A percentile compares a stretch with the other conserved stretches of the same genome.
These are phyloP conservation scores for Suhomyces tanzawaensis DNA, from an alignment of 805 yeast genomes.

Conservation along the genomic window DNA sequence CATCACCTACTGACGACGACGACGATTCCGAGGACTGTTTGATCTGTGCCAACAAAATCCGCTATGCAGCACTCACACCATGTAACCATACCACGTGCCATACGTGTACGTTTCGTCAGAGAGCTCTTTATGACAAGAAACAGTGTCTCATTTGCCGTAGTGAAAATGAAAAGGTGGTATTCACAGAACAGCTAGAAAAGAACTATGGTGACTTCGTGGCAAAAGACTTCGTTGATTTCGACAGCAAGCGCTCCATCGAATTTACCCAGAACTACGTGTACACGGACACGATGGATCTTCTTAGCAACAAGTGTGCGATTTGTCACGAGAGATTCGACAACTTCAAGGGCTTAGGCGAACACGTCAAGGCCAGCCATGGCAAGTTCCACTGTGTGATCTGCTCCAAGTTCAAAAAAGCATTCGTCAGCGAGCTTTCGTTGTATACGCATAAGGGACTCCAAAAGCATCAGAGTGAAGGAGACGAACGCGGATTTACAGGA, in stretches of 20 bases:
- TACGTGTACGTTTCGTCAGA: constrained; percentile 74
- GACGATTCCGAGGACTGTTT: constrained; percentile 57
- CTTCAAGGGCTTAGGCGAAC: constrained; percentile 62
- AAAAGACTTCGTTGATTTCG: constrained; percentile 28
- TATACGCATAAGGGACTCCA: constrained; percentile 62
- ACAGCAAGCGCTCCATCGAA: constrained; percentile 50
- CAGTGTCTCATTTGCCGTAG: constrained; percentile 84
- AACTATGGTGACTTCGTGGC: constrained; percentile 37
- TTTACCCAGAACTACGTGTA: constrained; percentile 57
- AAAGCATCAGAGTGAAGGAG: constrained; percentile 67
- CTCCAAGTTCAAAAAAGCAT: constrained; percentile 70
- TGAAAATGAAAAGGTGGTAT: constrained; percentile 55
- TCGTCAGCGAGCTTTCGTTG: constrained; percentile 65
- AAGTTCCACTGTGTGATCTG: constrained; percentile 73
- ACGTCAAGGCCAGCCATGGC: constrained; percentile 62
- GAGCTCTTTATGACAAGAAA: constrained; percentile 72
- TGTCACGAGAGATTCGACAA: constrained; percentile 42
- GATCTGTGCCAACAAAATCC: constrained; percentile 76
- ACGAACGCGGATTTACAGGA: constrained; percentile 69
- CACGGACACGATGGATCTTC: constrained; percentile 48
- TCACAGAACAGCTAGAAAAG: constrained; percentile 46
- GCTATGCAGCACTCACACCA: constrained; percentile 67
- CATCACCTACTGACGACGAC: constrained; percentile 18
- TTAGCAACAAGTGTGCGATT: constrained; percentile 57
- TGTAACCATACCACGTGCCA: constrained; percentile 88